Conservation (phyloP, 352 stramenopile genomes). For the Aphanomyces invadans region DNA sequence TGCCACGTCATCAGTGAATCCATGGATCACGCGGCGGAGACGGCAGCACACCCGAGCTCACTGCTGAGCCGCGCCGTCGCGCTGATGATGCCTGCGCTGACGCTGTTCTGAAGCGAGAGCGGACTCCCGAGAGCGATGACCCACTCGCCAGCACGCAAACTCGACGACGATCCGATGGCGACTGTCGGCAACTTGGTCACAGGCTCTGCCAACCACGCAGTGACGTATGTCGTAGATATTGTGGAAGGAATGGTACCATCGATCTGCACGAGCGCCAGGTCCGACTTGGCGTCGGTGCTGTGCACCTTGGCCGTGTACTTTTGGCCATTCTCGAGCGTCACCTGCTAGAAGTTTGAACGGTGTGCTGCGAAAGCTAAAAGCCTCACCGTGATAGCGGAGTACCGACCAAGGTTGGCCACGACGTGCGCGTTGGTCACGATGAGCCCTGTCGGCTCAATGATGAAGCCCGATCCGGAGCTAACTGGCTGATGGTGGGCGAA, state of each 20-base stretch:
- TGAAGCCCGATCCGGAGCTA: constrained; percentile 89
- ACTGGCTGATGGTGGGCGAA: constrained; percentile 45
- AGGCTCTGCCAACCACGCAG: not conserved
- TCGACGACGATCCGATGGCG: constrained; percentile 53
- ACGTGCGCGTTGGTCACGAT: constrained; percentile 92
- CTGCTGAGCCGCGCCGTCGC: constrained; percentile 81
- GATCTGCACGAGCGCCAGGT: constrained; percentile 88
- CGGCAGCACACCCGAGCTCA: constrained; percentile 81
- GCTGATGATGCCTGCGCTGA: constrained; percentile 89
- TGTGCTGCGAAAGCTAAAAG: not conserved
- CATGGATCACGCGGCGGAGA: too few relatives aligned
- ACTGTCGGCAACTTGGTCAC: constrained; percentile 60
- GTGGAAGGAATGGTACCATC: constrained; percentile 35
- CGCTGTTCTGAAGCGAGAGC: constrained; percentile 86
- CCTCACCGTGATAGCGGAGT: constrained; percentile 68
- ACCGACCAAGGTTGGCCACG: constrained; percentile 69
- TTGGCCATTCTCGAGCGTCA: constrained; percentile 79
- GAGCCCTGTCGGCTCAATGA: constrained; percentile 78
- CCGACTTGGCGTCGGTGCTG: constrained; percentile 78
- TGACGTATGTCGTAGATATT: too few relatives aligned
- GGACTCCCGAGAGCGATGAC: constrained; percentile 89
- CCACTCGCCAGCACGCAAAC: constrained; percentile 85
- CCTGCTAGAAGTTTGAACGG: constrained; percentile 27
- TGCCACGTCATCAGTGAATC: too few relatives aligned
- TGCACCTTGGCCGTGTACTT: constrained; percentile 72